Evolutionary conservation across 768 basidiomycete species (phyloP), one percentile per base, ranked within the genome.

Genomic region (Boletus barrowsii): DNA sequence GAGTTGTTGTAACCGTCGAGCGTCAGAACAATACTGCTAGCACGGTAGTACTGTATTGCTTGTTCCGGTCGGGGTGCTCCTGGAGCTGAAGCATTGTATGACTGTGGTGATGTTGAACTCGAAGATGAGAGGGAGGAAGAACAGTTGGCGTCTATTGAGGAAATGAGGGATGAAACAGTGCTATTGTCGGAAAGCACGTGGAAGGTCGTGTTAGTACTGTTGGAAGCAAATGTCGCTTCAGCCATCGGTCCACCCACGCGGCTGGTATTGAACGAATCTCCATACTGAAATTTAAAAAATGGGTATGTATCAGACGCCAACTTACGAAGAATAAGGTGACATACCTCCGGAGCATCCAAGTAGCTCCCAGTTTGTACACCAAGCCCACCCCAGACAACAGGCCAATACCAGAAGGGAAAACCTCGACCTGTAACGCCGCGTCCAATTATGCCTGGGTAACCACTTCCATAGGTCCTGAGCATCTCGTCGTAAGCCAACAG

Each of bases 361-460:
- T 78, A 77, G 4, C 58, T 29, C 64, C 7, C 68, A 69, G 20
- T 64, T 55, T 55, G 60, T 40, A 46, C 73, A 24, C 26, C 9
- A 26, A 9, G 9, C 26, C 39, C 57, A 2, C 68, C 69, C 80
- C 82, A 86, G 1, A 76, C 74, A 10, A 87, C 40, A 8, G 86
- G 86, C 84, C 85, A 87, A 70, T 78, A 88, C 57, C 75, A 75
- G 62, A 83, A 87, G 1, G 86, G 86, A 63, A 88, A 87, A 4
- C 74, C 75, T 0, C 76, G 75, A 0, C 77, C 76, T 1, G 57
- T 39, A n/a, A 83, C 80, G 11, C 83, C 82, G 4, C 74, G 73
- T 7, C 72, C 71, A 5, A 62, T 3, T 7, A 74, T 24, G 2
- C 81, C 80, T 36, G 84, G 84, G 60, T 87, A 86, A 3, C 86